phyloP scores from a whole-genome alignment of 192 early-diverging fungal species.

The Chytriomyces sp. region DNA sequence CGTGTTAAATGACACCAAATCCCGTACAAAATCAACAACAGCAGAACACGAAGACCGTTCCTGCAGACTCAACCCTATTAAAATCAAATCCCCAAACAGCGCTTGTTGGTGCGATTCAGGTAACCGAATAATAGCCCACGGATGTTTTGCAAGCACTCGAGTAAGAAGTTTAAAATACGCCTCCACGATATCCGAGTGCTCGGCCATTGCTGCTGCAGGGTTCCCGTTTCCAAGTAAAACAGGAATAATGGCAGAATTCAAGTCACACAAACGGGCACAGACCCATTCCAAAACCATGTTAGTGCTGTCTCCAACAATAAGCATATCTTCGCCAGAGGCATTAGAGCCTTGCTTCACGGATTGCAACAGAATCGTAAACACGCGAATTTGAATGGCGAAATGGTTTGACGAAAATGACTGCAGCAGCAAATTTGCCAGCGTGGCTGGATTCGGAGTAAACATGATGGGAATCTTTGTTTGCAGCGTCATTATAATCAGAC shows the following conservation, averaged over 20 bases:
- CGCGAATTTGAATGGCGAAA: constrained; percentile 23
- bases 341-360: neutral
- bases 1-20: constrained; percentile 25
- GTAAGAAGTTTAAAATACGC: constrained; percentile 40
- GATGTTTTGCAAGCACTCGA: constrained; percentile 25
- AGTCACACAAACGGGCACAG: neutral
- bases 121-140: constrained; percentile 36
- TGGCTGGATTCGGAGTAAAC: constrained; percentile 26
- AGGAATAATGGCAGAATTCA: constrained; percentile 24
- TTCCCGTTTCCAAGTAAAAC: constrained; percentile 23
- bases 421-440: constrained; percentile 1
- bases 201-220: constrained; percentile 27
- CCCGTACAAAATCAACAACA: constrained; percentile 38
- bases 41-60: constrained; percentile 35
- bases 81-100: constrained; percentile 30
- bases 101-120: constrained; percentile 24
- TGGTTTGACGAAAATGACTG: constrained; percentile 23
- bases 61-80: constrained; percentile 30
- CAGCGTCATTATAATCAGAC: constrained; percentile 15
- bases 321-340: neutral
- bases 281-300: constrained; percentile 18
- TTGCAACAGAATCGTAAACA: neutral
- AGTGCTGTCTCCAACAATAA: constrained; percentile 19
- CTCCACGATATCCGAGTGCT: constrained; percentile 39
- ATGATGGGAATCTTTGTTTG: constrained; percentile 28